Evolutionary conservation across 768 basidiomycete species (phyloP).

Genomic region (Kwoniella dejecticola): DNA sequence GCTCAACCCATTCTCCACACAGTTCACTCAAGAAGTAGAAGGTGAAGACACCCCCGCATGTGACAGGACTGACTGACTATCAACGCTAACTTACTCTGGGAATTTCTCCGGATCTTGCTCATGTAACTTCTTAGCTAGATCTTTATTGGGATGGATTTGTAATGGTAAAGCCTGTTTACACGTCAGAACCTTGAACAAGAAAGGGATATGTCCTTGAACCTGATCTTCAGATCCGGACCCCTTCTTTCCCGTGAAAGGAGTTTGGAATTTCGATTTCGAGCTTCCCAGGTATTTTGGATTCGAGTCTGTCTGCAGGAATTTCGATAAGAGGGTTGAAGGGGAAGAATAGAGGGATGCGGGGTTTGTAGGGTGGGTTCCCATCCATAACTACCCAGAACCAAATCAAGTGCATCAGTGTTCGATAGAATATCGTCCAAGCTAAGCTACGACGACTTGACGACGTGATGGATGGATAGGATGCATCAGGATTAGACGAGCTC

Average conservation of each 20-base stretch:
- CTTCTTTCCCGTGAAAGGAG: constrained; percentile 22
- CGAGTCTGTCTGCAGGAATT: no score
- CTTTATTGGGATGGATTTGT: constrained; percentile 51
- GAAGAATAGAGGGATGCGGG: constrained; percentile 33
- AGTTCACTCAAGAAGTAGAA: no score
- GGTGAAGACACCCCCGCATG: no score
- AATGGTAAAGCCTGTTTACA: constrained; percentile 52
- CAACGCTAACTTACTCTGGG: constrained; percentile 29
- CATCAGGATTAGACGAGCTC: constrained; percentile 3
- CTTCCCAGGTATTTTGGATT: constrained; percentile 29
- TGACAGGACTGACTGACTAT: neutral
- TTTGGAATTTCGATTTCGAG: constrained; percentile 20
- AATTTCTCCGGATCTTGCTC: constrained; percentile 45
- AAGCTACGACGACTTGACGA: neutral
- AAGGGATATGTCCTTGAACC: constrained; percentile 39
- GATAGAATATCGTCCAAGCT: no score
- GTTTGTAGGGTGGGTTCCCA: constrained; percentile 49
- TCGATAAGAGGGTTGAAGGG: constrained; percentile 17
- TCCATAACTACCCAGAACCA: constrained; percentile 38
- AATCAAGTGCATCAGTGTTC: neutral
- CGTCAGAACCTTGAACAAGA: constrained; percentile 50
- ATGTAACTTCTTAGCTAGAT: constrained; percentile 45
- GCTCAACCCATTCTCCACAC: no score
- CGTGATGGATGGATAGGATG: no score
- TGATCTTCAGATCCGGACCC: constrained; percentile 23